Evolutionary conservation across 805 yeast species (phyloP).

Genomic region (Metschnikowia arizonensis): DNA sequence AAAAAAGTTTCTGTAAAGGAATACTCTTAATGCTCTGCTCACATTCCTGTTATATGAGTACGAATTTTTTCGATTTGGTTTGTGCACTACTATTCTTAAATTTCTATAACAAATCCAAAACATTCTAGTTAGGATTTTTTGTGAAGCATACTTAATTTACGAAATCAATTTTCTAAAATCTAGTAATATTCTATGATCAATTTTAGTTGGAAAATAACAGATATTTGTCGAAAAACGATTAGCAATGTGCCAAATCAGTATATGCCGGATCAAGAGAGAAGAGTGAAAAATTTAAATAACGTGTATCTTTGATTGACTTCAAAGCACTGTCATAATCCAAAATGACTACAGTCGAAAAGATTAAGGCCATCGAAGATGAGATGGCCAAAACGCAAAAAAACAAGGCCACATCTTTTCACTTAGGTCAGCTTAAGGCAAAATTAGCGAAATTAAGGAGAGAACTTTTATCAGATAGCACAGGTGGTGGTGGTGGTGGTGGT

Average conservation of each 20-base stretch:
- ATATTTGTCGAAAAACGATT: neutral
- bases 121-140: neutral
- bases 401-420: conserved; percentile 94
- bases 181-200: neutral
- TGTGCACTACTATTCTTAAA: conserved; percentile 3
- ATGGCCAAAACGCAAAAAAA: conserved; percentile 98
- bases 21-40: neutral
- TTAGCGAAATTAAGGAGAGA: conserved; percentile 94
- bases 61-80: conserved; percentile 11
- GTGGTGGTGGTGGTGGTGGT: conserved; percentile 83
- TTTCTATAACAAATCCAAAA: neutral
- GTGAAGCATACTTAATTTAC: neutral
- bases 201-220: neutral
- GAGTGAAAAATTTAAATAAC: conserved; percentile 8
- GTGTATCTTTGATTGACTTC: neutral
- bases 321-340: conserved; percentile 7
- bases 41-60: neutral
- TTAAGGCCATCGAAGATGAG: conserved; percentile 90
- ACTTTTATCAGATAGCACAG: conserved; percentile 60
- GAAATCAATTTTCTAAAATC: too few relatives aligned
- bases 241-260: neutral
- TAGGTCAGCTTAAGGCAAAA: conserved; percentile 96
- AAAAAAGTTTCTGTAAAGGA: neutral
- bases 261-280: conserved; percentile 3
- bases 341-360: conserved; percentile 53